Conservation (phyloP, 768 basidiomycete genomes). For the Cubamyces sp. region DNA sequence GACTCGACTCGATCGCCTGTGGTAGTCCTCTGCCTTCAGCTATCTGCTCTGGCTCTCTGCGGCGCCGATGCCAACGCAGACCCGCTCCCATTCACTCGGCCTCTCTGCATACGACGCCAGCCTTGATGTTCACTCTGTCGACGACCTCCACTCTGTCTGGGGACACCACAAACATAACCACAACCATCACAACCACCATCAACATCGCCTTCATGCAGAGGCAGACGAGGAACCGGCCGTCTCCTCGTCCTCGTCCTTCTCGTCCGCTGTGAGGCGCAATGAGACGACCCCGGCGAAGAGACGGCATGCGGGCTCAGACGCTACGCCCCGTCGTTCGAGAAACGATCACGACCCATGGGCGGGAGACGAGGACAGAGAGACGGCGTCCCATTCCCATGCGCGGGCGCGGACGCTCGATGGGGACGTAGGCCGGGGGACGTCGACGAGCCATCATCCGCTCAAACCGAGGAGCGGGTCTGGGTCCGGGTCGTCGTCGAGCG, state of each 20-base stretch:
- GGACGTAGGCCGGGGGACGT: conserved; percentile 18
- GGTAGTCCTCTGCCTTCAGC: no score
- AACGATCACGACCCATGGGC: conserved; percentile 31
- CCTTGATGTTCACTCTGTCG: background rate
- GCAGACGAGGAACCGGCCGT: background rate
- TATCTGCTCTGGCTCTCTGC: no score
- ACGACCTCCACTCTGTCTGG: conserved; percentile 12
- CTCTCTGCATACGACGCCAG: background rate
- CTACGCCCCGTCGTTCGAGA: conserved; percentile 21
- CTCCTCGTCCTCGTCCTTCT: conserved; percentile 27
- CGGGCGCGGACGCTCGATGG: conserved; percentile 32
- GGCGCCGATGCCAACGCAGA: conserved; percentile 6
- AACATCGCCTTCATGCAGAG: conserved; percentile 20
- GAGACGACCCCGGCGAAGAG: conserved; percentile 29
- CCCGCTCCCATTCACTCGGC: background rate
- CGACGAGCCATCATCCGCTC: conserved; percentile 28
- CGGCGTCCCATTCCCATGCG: conserved; percentile 17
- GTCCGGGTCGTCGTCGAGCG: conserved; percentile 14
- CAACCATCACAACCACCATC: background rate
- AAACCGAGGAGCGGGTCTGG: conserved; percentile 3
- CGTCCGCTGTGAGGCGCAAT: conserved; percentile 30
- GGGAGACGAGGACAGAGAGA: background rate
- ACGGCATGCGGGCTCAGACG: conserved; percentile 37
- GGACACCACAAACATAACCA: background rate
- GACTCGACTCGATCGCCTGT: no score